These are phyloP conservation scores for Cyberlindnera misumaiensis DNA, from an alignment of 805 yeast genomes.

Conservation along the genomic window DNA sequence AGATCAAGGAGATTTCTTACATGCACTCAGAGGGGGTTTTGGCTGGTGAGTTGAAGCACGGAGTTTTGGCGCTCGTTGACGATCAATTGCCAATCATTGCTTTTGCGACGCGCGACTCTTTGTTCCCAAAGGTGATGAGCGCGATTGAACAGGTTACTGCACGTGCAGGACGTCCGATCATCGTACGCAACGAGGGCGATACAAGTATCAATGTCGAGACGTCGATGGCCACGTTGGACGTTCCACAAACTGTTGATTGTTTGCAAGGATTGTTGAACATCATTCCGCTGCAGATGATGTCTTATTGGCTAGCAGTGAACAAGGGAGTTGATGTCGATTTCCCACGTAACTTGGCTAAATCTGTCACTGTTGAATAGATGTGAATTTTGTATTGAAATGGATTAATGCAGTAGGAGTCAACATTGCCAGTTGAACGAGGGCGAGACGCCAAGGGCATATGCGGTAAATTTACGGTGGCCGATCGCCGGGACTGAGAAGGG, in stretches of 20 bases:
- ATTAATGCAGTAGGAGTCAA: too few species aligned
- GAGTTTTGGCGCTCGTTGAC: conserved; percentile 95
- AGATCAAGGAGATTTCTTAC: conserved; percentile 95
- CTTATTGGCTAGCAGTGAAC: conserved; percentile 93
- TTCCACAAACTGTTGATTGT: conserved; percentile 95
- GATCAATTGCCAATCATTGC: conserved; percentile 91
- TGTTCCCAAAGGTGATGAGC: conserved; percentile 92
- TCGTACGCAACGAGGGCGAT: conserved; percentile 82
- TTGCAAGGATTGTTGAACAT: conserved; percentile 94
- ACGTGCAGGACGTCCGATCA: conserved; percentile 93
- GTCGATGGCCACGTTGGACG: conserved; percentile 69
- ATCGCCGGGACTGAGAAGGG: too few species aligned
- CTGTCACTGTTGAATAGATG: conserved; percentile 87
- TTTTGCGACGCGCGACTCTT: conserved; percentile 91
- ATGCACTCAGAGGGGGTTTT: conserved; percentile 99
- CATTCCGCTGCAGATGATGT: conserved; percentile 89
- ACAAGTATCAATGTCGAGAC: conserved; percentile 49
- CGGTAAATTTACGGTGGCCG: too few species aligned
- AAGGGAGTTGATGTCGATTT: conserved; percentile 96
- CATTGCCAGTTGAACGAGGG: too few species aligned
- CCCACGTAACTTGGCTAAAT: conserved; percentile 97
- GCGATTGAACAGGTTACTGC: conserved; percentile 96
- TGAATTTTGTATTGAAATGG: too few species aligned
- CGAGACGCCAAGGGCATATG: too few species aligned
- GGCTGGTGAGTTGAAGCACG: conserved; percentile 98